Conservation (phyloP, 2,329 filamentous ascomycete species). For the Rasamsonia emersonii region DNA sequence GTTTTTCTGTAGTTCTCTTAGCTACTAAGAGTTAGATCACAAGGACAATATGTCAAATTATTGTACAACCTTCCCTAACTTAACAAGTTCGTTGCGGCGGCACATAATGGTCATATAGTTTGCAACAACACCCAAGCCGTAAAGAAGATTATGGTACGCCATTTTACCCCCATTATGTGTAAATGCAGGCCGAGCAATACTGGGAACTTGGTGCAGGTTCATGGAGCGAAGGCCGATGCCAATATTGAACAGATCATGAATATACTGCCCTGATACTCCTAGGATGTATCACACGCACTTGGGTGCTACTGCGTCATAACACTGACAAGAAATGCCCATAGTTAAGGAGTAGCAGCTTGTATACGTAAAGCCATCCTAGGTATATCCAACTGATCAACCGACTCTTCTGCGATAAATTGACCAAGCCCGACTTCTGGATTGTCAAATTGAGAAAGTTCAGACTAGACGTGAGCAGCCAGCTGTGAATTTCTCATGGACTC, state of each 20-base stretch:
- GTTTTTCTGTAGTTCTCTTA: slow-evolving; percentile 1
- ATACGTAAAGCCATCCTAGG: neutral
- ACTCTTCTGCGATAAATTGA: neutral
- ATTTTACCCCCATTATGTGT: neutral
- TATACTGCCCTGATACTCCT: slow-evolving; percentile 1
- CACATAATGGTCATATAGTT: too few species aligned
- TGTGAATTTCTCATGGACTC: neutral
- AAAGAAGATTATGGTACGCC: slow-evolving; percentile 1
- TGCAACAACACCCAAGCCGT: neutral
- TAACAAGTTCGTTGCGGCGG: neutral
- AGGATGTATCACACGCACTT: neutral
- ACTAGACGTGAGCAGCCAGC: neutral
- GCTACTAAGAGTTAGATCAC: too few species aligned
- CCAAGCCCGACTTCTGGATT: neutral
- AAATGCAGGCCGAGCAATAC: slow-evolving; percentile 1
- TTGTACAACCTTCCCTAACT: slow-evolving; percentile 1
- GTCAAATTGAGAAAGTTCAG: neutral
- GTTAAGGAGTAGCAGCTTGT: slow-evolving; percentile 1
- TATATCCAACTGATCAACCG: too few species aligned
- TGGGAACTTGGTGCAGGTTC: neutral
- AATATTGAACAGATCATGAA: slow-evolving; percentile 1
- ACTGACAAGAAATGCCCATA: slow-evolving; percentile 1
- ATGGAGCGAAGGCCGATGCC: slow-evolving; percentile 1
- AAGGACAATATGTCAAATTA: neutral
- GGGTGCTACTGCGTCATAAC: neutral